These are phyloP conservation scores for Byssoonygena ceratinophila DNA, from an alignment of 2,329 filamentous ascomycete genomes.

Conservation along the genomic window DNA sequence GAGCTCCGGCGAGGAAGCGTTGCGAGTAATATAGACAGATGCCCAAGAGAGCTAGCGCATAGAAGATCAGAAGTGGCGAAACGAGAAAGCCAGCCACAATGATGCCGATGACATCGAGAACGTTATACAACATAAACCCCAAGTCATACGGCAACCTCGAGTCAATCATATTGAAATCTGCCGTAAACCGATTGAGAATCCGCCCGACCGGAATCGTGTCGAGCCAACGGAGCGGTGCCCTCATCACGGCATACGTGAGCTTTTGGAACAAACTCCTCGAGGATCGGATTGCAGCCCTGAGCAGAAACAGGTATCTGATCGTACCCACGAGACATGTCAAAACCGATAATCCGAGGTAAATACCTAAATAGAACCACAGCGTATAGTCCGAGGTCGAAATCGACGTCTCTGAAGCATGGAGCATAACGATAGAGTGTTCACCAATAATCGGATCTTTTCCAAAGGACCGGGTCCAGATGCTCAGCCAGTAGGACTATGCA, in stretches of 20 bases:
- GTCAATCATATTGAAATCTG: constrained; percentile 66
- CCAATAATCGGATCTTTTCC: constrained; percentile 11
- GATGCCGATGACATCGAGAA: constrained; percentile 54
- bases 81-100: constrained; percentile 58
- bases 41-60: constrained; percentile 49
- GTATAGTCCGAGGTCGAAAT: constrained; percentile 18
- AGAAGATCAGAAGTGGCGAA: constrained; percentile 54
- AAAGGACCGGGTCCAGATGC: constrained; percentile 36
- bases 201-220: constrained; percentile 69
- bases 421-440: constrained; percentile 14
- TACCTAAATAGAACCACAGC: constrained; percentile 53
- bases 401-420: constrained; percentile 10
- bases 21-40: constrained; percentile 50
- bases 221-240: constrained; percentile 66
- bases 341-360: constrained; percentile 56
- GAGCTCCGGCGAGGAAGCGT: constrained; percentile 57
- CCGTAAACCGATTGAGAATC: constrained; percentile 66
- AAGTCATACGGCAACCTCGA: constrained; percentile 54
- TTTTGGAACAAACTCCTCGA: constrained; percentile 58
- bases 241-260: constrained; percentile 56
- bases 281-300: constrained; percentile 55
- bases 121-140: constrained; percentile 49
- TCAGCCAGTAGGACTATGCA: constrained; percentile 39
- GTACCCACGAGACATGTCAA: constrained; percentile 50
- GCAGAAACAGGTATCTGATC: constrained; percentile 53